phyloP scores from a whole-genome alignment of 2,329 filamentous ascomycete genomes.

The Fusarium staphyleae region DNA sequence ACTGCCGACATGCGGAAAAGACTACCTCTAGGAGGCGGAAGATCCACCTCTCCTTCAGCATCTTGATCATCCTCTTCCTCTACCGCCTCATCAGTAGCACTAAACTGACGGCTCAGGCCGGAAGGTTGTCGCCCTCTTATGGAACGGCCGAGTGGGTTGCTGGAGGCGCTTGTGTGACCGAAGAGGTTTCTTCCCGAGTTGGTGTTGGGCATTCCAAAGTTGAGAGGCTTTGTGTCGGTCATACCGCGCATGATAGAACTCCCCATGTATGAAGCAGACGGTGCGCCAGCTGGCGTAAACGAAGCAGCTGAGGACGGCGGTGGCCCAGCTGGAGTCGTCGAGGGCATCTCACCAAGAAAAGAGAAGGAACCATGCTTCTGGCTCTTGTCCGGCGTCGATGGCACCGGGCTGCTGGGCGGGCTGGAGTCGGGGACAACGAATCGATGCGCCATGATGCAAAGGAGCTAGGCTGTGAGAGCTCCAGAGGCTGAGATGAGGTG shows the following conservation, averaged over 20 bases:
- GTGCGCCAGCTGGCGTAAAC: slow-evolving; percentile 64
- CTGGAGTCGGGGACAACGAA: slow-evolving; percentile 55
- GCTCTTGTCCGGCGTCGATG: slow-evolving; percentile 58
- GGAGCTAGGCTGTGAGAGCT: slow-evolving; percentile 28
- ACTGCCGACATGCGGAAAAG: slow-evolving; percentile 44
- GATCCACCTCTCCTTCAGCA: slow-evolving; percentile 46
- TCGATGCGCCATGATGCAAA: slow-evolving; percentile 49
- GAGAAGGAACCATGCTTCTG: slow-evolving; percentile 47
- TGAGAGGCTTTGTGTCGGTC: slow-evolving; percentile 49
- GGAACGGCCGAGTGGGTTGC: slow-evolving; percentile 57
- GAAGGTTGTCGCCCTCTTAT: slow-evolving; percentile 57
- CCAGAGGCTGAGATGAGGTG: slow-evolving; percentile 14
- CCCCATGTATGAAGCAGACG: slow-evolving; percentile 61
- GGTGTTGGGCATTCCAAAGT: slow-evolving; percentile 46
- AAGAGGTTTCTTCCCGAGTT: slow-evolving; percentile 49
- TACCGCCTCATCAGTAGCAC: slow-evolving; percentile 45
- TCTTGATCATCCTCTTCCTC: slow-evolving; percentile 43
- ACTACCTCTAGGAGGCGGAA: slow-evolving; percentile 44
- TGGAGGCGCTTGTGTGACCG: slow-evolving; percentile 47
- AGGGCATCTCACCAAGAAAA: slow-evolving; percentile 54
- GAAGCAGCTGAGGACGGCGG: slow-evolving; percentile 61
- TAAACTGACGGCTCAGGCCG: slow-evolving; percentile 55
- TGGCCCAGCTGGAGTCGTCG: slow-evolving; percentile 61
- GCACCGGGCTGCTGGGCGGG: slow-evolving; percentile 52
- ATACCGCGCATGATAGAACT: slow-evolving; percentile 60